These are phyloP conservation scores for Pseudopithomyces chartarum DNA, from an alignment of 2,329 filamentous ascomycete genomes.

Conservation along the genomic window DNA sequence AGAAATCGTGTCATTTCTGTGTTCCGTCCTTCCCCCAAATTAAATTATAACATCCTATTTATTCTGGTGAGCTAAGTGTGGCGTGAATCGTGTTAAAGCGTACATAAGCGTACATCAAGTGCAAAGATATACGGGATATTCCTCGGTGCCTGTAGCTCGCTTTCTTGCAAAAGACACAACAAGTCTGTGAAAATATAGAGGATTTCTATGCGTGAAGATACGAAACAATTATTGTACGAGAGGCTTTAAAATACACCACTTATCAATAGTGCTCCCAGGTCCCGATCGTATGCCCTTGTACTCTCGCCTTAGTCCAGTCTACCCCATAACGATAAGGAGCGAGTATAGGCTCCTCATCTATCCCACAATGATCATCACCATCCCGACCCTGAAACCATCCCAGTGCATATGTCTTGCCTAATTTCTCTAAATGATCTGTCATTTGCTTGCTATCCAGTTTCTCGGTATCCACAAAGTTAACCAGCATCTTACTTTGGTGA, in stretches of 20 bases:
- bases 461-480: conserved; percentile 73
- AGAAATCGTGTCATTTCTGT: too few species aligned
- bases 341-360: conserved; percentile 76
- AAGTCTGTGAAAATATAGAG: too few species aligned
- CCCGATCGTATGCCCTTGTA: conserved; percentile 37
- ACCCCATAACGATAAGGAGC: conserved; percentile 68
- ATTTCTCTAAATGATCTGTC: conserved; percentile 62
- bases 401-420: conserved; percentile 73
- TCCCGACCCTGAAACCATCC: conserved; percentile 79
- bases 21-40: too few species aligned
- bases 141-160: too few species aligned
- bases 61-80: too few species aligned
- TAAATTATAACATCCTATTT: too few species aligned
- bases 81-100: too few species aligned
- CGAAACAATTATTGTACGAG: too few species aligned
- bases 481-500: conserved; percentile 80
- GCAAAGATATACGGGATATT: too few species aligned
- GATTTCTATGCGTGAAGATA: too few species aligned
- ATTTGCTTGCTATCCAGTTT: conserved; percentile 66
- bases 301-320: conserved; percentile 41
- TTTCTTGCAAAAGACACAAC: too few species aligned
- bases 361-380: conserved; percentile 73
- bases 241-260: neutral
- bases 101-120: too few species aligned
- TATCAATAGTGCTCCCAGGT: conserved; percentile 35